These are phyloP conservation scores for Fomitiporia mediterranea DNA, from an alignment of 1,284 basidiomycete genomes.

Conservation along the genomic window DNA sequence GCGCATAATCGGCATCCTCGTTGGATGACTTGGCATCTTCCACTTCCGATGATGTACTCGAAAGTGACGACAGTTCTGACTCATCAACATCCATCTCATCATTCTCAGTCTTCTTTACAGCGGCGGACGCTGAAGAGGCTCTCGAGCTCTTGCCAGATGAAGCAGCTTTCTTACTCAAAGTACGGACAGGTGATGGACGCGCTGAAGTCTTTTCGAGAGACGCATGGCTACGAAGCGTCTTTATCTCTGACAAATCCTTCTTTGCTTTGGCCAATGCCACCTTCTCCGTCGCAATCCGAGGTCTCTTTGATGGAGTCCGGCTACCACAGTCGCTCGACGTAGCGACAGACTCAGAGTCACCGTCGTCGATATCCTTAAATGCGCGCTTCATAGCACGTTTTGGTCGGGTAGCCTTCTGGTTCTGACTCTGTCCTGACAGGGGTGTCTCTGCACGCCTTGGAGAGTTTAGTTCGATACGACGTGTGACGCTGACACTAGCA, in stretches of 20 bases:
- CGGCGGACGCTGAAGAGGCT: not conserved
- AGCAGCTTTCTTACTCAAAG: not conserved
- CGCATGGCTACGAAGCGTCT: not conserved
- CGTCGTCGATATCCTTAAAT: slow-evolving; percentile 2
- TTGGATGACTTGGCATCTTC: not conserved
- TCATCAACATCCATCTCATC: slow-evolving; percentile 3
- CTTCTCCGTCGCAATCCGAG: slow-evolving; percentile 4
- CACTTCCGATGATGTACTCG: slow-evolving; percentile 2
- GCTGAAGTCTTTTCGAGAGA: too few relatives aligned
- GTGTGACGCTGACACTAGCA: slow-evolving; percentile 3
- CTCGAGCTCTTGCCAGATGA: not conserved
- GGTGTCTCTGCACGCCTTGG: not conserved
- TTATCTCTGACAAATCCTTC: not conserved
- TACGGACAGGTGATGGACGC: not conserved
- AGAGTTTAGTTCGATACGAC: slow-evolving; percentile 2
- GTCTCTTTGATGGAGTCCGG: slow-evolving; percentile 13
- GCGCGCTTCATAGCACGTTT: slow-evolving; percentile 7
- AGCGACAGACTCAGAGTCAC: not conserved
- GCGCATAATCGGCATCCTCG: slow-evolving; percentile 12
- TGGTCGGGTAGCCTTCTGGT: not conserved
- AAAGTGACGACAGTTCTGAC: slow-evolving; percentile 8
- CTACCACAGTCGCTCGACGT: not conserved
- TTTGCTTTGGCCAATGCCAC: slow-evolving; percentile 1
- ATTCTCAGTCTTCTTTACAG: not conserved
- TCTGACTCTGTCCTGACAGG: not conserved